phyloP scores from a whole-genome alignment of 352 stramenopile species.

The Globisporangium heterothallicum region DNA sequence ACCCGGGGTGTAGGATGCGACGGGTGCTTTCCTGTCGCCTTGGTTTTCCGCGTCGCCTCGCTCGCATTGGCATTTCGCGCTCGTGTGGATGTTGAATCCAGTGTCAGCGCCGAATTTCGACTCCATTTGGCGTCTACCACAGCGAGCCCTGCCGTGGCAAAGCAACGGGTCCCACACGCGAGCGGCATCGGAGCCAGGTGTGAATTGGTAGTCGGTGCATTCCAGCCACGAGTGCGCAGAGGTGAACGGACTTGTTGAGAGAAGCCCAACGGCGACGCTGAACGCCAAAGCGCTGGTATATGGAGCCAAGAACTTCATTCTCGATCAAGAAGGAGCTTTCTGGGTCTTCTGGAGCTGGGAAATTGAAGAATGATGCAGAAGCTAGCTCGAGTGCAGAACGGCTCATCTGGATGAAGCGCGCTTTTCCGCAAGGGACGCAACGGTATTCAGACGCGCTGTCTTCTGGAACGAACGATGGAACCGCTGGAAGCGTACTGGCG shows the following conservation, averaged over 20 bases:
- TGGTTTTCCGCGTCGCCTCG: slow-evolving; percentile 15
- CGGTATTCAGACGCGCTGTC: too few relatives aligned
- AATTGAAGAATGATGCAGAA: too few relatives aligned
- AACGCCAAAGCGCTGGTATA: not conserved
- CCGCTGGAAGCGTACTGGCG: too few relatives aligned
- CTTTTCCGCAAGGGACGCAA: too few relatives aligned
- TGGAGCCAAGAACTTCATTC: too few relatives aligned
- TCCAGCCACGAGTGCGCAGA: slow-evolving; percentile 25
- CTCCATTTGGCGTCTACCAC: slow-evolving; percentile 16
- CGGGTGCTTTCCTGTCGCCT: slow-evolving; percentile 1
- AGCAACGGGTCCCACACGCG: slow-evolving; percentile 19
- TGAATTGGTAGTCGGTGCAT: slow-evolving; percentile 30
- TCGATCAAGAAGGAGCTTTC: too few relatives aligned
- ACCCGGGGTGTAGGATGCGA: slow-evolving; percentile 26
- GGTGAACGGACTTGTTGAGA: not conserved
- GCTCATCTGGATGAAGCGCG: too few relatives aligned
- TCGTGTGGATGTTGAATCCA: slow-evolving; percentile 21
- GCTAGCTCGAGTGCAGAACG: too few relatives aligned
- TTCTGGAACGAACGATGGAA: too few relatives aligned
- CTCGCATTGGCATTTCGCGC: slow-evolving; percentile 18
- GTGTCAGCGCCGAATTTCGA: slow-evolving; percentile 26
- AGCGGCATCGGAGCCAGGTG: slow-evolving; percentile 6
- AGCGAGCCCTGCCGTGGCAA: slow-evolving; percentile 22
- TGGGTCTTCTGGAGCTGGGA: too few relatives aligned
- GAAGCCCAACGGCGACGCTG: not conserved